phyloP scores from a whole-genome alignment of 257 asterid genomes.

The Solanum piurae region DNA sequence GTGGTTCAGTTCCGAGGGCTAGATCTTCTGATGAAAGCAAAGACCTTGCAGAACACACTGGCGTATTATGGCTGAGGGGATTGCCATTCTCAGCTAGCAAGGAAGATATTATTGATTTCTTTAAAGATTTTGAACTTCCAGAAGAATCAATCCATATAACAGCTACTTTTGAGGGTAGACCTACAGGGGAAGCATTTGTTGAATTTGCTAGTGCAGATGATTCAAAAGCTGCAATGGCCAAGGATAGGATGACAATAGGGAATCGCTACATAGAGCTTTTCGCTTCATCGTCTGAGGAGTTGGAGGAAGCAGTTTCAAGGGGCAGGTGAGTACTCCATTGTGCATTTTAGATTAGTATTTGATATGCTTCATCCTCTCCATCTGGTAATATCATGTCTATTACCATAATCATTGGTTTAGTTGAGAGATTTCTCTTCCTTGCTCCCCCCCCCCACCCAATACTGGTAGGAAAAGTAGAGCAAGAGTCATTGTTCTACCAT shows the following conservation, averaged over 20 bases:
- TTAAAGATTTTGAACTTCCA: constrained; percentile 58
- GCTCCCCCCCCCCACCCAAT: not conserved
- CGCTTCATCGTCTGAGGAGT: constrained; percentile 78
- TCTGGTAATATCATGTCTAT: not conserved
- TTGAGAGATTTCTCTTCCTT: not conserved
- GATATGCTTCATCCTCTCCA: not conserved
- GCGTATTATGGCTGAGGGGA: constrained; percentile 80
- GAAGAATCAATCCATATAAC: constrained; percentile 67
- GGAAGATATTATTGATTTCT: constrained; percentile 64
- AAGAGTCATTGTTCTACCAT: not conserved
- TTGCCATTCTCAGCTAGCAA: constrained; percentile 75
- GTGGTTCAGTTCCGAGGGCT: constrained; percentile 64
- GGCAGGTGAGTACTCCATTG: constrained; percentile 47
- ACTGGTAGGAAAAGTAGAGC: not conserved
- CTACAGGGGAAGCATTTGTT: constrained; percentile 94
- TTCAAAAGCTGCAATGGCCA: constrained; percentile 80
- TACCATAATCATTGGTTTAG: not conserved
- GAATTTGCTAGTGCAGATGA: constrained; percentile 83
- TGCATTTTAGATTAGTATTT: not conserved
- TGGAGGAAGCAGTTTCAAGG: constrained; percentile 83
- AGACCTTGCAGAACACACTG: constrained; percentile 76
- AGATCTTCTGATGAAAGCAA: constrained; percentile 62
- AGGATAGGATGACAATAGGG: constrained; percentile 84
- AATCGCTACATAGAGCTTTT: constrained; percentile 82
- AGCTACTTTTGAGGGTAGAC: constrained; percentile 68